Evolutionary conservation across 208 protist species (phyloP), one percentile per base, ranked within the genome.

Genomic region (Herpetomonas tarakana): DNA sequence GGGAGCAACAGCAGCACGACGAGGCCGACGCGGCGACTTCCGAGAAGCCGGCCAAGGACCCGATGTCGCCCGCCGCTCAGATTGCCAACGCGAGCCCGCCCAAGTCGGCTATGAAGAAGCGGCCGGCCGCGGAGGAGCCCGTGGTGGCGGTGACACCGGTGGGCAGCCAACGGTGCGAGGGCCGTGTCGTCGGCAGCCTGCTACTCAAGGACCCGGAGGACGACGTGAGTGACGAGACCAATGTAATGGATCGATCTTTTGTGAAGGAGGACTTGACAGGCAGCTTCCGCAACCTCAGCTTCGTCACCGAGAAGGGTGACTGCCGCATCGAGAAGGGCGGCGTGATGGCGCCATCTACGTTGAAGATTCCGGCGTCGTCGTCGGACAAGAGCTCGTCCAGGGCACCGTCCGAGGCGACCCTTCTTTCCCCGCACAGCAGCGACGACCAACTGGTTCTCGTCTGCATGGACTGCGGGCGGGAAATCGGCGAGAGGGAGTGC

Each of bases 391-490:
- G 11, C 11, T 49, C 44, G 44, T 49, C 44, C 11, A 11, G 55
- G 26, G 41, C 58, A 59, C 47, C 55, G 4, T 59, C 30, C 47
- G 27, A 63, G 21, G 26, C 64, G 50, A 22, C 24, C 2, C 18
- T 39, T 1, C 28, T 86, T 30, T 86, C 75, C 0, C 30, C 46
- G 19, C 78, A 85, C 52, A 39, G 65, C 1, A 81, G 69, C 56
- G 83, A 86, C 46, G 51, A 75, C 12, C 69, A 86, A 11, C 62
- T 86, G 16, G 76, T 86, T 16, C 67, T 90, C 11, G 65, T 78
- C 45, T 90, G 78, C 59, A 62, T 69, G 12, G 83, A 90, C 56
- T 90, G 83, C 46, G 78, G 79, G 7, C 53, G 58, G 28, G 68
- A 76, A 19, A 90, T 90, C 26, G 26, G 46, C 16, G 76, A 86